Conservation (phyloP, 208 protist genomes). For the Trichomonas vaginalis region DNA sequence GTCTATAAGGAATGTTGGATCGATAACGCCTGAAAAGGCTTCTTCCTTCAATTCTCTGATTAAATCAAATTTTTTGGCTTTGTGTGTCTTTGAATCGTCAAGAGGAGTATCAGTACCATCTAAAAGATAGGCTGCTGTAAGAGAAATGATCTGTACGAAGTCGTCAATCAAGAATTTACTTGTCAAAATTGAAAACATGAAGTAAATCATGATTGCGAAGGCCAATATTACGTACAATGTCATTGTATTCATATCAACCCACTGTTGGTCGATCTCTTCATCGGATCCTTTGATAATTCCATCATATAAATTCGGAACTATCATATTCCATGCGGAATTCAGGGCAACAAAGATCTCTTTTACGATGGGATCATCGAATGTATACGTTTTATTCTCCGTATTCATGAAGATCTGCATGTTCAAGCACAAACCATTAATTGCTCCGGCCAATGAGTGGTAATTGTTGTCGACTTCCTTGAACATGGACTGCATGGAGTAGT, state of each 20-base stretch:
- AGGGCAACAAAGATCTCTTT: neutral
- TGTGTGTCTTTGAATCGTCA: neutral
- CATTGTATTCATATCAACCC: neutral
- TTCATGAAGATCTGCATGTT: neutral
- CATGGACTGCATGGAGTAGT: neutral
- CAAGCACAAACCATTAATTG: neutral
- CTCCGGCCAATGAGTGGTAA: neutral
- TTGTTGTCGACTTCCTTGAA: neutral
- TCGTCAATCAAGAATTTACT: neutral
- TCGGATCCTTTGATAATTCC: neutral
- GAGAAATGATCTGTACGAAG: neutral
- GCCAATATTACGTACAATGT: neutral
- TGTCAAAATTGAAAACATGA: neutral
- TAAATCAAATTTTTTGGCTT: neutral
- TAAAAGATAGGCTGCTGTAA: neutral
- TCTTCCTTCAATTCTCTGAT: neutral
- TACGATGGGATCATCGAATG: neutral
- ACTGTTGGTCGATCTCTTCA: neutral
- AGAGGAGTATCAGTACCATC: neutral
- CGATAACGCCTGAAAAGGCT: neutral
- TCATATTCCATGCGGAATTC: neutral
- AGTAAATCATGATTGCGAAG: neutral
- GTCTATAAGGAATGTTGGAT: neutral
- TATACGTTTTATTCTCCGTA: neutral
- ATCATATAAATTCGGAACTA: neutral